Percentiles rank a stretch among this genome's conserved stretches.
Conservation (phyloP, 306 rosid species). For the Trifolium subterraneum region DNA sequence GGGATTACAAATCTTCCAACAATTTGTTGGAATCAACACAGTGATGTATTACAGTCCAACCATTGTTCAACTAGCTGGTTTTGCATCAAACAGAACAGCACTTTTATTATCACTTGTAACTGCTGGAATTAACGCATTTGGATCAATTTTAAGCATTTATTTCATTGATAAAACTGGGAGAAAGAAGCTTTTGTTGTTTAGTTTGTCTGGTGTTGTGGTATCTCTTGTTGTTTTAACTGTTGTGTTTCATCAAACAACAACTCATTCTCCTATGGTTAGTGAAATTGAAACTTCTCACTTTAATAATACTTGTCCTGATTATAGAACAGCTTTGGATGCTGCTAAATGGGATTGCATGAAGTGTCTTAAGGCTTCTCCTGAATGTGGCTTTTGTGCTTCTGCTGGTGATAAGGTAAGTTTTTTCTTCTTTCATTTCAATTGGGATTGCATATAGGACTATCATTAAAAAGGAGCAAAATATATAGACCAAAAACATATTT, state of each 20-base stretch:
- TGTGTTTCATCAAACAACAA: conserved; percentile 54
- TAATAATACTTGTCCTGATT: conserved; percentile 57
- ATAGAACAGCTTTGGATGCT: conserved; percentile 32
- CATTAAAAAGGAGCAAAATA: no score
- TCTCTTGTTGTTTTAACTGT: conserved; percentile 62
- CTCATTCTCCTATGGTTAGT: conserved; percentile 59
- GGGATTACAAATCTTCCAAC: conserved; percentile 74
- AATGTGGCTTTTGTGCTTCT: conserved; percentile 69
- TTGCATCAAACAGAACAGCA: conserved; percentile 60
- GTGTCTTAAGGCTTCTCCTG: conserved; percentile 58
- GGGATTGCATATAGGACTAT: no score
- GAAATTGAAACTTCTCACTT: conserved; percentile 41
- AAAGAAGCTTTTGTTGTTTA: conserved; percentile 52
- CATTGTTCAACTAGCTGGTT: conserved; percentile 67
- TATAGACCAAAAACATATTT: no score
- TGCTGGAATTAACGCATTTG: conserved; percentile 62
- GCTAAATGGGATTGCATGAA: conserved; percentile 59
- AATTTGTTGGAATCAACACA: conserved; percentile 68
- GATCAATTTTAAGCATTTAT: conserved; percentile 64
- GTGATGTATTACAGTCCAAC: conserved; percentile 74
- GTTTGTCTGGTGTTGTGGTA: conserved; percentile 56
- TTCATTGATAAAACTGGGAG: conserved; percentile 68
- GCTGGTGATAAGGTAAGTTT: conserved; percentile 49
- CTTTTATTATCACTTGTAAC: conserved; percentile 61
- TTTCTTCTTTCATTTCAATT: background rate